These are phyloP conservation scores for Trichoderma koningii DNA, from an alignment of 2,329 filamentous ascomycete genomes.

Conservation along the genomic window DNA sequence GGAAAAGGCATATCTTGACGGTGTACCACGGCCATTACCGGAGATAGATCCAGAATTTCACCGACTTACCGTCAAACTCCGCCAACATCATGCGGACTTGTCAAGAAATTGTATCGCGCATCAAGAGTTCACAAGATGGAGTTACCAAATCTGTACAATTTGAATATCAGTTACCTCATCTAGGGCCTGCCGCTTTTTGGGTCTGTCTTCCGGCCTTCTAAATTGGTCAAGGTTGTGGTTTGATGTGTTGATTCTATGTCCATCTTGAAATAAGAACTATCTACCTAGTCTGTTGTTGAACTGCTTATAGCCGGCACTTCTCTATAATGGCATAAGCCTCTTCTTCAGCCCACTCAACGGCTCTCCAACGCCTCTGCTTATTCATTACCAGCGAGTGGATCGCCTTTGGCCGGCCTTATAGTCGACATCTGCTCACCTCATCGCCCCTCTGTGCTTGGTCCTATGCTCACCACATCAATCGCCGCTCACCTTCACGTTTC, in stretches of 20 bases:
- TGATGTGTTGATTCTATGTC: too few relatives aligned
- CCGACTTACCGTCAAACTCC: constrained; percentile 1
- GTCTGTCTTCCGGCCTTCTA: too few relatives aligned
- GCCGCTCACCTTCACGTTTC: not conserved
- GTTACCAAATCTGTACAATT: too few relatives aligned
- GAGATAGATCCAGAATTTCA: constrained; percentile 2
- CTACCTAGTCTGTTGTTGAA: not conserved
- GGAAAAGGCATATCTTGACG: not conserved
- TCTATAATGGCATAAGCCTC: not conserved
- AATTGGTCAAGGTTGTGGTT: too few relatives aligned
- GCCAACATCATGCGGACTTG: constrained; percentile 3
- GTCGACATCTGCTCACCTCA: constrained; percentile 11
- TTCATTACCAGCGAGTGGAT: not conserved
- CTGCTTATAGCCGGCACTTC: not conserved
- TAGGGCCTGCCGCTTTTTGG: too few relatives aligned
- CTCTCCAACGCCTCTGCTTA: not conserved
- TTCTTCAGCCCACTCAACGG: not conserved
- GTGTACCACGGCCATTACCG: not conserved
- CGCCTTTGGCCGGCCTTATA: not conserved
- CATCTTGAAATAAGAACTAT: too few relatives aligned
- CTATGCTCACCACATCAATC: constrained; percentile 7
- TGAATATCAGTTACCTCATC: too few relatives aligned
- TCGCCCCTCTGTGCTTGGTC: not conserved
- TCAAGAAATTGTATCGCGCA: not conserved
- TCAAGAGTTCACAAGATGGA: too few relatives aligned